Evolutionary conservation across 257 asterid genomes (phyloP).

Genomic region (Primulina tabacum): DNA sequence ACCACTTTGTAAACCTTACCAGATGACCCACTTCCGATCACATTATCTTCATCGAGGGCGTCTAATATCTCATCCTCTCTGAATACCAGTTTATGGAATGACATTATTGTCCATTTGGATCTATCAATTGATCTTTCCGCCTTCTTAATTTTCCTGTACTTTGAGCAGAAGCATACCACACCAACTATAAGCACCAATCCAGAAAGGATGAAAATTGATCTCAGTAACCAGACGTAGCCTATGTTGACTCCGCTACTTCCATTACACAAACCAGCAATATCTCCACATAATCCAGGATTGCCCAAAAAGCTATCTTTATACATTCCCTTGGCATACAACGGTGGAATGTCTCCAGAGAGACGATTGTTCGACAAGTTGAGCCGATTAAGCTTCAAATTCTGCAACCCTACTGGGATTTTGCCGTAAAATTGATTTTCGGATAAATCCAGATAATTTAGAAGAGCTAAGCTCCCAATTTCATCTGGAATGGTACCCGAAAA

Average conservation of each 20-base stretch:
- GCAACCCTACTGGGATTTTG: conserved; percentile 59
- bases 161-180: conserved; percentile 60
- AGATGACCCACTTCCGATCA: conserved; percentile 88
- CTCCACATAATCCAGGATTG: conserved; percentile 84
- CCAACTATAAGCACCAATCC: conserved; percentile 63
- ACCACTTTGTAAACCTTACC: conserved; percentile 98
- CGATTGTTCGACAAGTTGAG: conserved; percentile 75
- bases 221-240: conserved; percentile 62
- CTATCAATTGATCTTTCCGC: conserved; percentile 48
- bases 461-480: conserved; percentile 73
- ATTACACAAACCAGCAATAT: conserved; percentile 66
- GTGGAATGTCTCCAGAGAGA: conserved; percentile 81
- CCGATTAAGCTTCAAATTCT: conserved; percentile 87
- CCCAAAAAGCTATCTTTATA: conserved; percentile 77
- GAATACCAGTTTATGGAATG: conserved; percentile 85
- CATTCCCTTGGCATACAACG: conserved; percentile 70
- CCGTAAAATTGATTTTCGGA: conserved; percentile 76
- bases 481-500: conserved; percentile 74
- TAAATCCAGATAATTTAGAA: conserved; percentile 84
- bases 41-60: conserved; percentile 82
- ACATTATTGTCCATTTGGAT: conserved; percentile 94
- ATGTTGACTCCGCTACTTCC: conserved; percentile 39
- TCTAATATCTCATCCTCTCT: conserved; percentile 77
- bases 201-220: conserved; percentile 57
- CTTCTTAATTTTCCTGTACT: conserved; percentile 49